Percentiles rank a stretch among this genome's conserved stretches.
These are phyloP conservation scores for Monilinia fructicola DNA, from an alignment of 2,329 filamentous ascomycete genomes.

Conservation along the genomic window DNA sequence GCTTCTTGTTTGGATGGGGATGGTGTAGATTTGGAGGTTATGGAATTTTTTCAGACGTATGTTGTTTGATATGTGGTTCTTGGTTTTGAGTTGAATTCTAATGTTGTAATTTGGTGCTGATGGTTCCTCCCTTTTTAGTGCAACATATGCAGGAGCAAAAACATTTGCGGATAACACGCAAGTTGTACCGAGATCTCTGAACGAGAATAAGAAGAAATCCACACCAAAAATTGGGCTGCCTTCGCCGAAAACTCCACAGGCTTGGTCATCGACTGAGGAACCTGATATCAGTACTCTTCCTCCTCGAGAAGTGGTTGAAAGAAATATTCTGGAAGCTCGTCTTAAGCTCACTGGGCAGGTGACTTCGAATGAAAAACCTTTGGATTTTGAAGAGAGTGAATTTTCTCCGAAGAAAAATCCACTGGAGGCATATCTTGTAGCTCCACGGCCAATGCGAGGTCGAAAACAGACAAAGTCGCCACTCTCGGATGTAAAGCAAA, in stretches of 20 bases:
- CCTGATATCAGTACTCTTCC: constrained; percentile 21
- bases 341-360: neutral
- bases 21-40: constrained; percentile 13
- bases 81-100: neutral
- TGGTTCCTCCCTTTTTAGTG: neutral
- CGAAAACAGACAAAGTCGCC: neutral
- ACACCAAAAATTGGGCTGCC: constrained; percentile 6
- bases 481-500: neutral
- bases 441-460: neutral
- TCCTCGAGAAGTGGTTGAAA: constrained; percentile 1
- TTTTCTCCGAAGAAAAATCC: neutral
- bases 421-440: constrained; percentile 1
- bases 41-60: constrained; percentile 24
- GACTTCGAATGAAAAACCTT: neutral
- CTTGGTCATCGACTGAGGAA: constrained; percentile 16
- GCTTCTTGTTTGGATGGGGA: constrained; percentile 3
- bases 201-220: constrained; percentile 3
- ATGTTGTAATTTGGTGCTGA: neutral
- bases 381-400: no score
- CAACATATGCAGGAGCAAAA: constrained; percentile 11
- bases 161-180: constrained; percentile 1
- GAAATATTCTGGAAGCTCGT: neutral
- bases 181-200: neutral
- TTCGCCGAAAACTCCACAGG: constrained; percentile 19
- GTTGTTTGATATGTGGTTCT: neutral